Evolutionary conservation across 2,329 filamentous ascomycete genomes (phyloP), one percentile per base, ranked within the genome.

Genomic region (Fusarium chlamydosporum): DNA sequence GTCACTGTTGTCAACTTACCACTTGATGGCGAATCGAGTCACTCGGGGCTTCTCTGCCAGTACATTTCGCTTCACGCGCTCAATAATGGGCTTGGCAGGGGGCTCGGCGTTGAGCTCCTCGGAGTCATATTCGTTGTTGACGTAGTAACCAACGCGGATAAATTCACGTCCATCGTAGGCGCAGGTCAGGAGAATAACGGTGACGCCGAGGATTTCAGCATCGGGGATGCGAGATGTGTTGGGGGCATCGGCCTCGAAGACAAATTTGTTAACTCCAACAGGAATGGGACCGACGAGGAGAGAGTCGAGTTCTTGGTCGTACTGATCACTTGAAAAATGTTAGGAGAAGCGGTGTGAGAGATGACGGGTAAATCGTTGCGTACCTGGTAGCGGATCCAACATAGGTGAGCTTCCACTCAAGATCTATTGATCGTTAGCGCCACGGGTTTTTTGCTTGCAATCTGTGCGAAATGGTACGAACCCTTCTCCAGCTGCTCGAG

Each of bases 341-440:
- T 64, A 72, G 70, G 65, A 72, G 42, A 63, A 29, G 67, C 66
- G 64, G 56, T 62, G 68, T 70, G 61, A 54, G 46, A 46, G 46
- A 42, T 58, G 33, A 37, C 54, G 48, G 54, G 45, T 46, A 59
- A 54, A 45, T 57, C 56, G 55, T 16, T 72, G 86, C 92, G 84
- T 86, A 97, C 92, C 93, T 97, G 59, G 95, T 98, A 69, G 96
- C 96, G 74, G 96, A 99, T 76, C 96, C 96, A 78, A 99, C 96
- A 76, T 99, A 99, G 79, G 94, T 99, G 76, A 99, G 86, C 83
- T 99, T 99, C 96, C 96, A 99, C 83, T 99, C 96, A 66, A 99
- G 90, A 82, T 99, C 96, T 97, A 75, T 34, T 43, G 51, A 20
- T 43, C 33, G 60, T 74, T 67, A 77, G 72, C 52, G 45, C 40